phyloP scores from a whole-genome alignment of 768 basidiomycete species.

The Phylloporus sp. region DNA sequence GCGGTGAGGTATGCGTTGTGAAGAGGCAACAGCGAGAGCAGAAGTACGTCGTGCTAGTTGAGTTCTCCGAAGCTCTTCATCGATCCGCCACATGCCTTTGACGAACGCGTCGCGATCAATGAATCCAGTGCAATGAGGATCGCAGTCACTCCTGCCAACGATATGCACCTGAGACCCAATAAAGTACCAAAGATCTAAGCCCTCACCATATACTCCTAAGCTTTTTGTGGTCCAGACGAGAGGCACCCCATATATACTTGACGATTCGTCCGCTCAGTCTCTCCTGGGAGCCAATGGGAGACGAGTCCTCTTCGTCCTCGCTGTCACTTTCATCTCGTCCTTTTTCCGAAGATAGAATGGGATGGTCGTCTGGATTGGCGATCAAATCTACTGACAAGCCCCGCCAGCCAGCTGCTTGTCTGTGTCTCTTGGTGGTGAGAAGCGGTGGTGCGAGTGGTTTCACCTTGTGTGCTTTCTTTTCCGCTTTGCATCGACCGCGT shows the following conservation, averaged over 20 bases:
- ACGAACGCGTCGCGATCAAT: conserved; percentile 66
- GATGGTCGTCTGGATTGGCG: conserved; percentile 39
- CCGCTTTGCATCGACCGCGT: conserved; percentile 42
- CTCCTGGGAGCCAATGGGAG: conserved; percentile 39
- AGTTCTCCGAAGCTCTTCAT: conserved; percentile 72
- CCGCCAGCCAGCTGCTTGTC: conserved; percentile 71
- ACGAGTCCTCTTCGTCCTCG: conserved; percentile 28
- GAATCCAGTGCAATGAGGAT: conserved; percentile 49
- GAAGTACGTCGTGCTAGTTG: conserved; percentile 37
- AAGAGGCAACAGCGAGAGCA: conserved; percentile 31
- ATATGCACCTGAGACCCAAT: not conserved
- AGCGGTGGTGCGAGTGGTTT: conserved; percentile 33
- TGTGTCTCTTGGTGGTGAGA: conserved; percentile 38
- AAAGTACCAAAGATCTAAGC: not conserved
- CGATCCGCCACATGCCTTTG: conserved; percentile 82
- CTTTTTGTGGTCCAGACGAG: conserved; percentile 48
- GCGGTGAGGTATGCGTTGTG: conserved; percentile 33
- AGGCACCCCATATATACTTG: conserved; percentile 59
- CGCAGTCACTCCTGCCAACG: conserved; percentile 63
- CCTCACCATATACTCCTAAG: conserved; percentile 67
- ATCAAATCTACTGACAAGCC: conserved; percentile 68
- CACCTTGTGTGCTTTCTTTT: conserved; percentile 25
- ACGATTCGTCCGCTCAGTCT: conserved; percentile 55
- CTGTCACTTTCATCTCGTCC: conserved; percentile 10
- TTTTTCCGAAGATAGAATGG: conserved; percentile 9